Evolutionary conservation across 192 early-diverging fungal species (phyloP).

Genomic region (Backusella parvicylindrica): DNA sequence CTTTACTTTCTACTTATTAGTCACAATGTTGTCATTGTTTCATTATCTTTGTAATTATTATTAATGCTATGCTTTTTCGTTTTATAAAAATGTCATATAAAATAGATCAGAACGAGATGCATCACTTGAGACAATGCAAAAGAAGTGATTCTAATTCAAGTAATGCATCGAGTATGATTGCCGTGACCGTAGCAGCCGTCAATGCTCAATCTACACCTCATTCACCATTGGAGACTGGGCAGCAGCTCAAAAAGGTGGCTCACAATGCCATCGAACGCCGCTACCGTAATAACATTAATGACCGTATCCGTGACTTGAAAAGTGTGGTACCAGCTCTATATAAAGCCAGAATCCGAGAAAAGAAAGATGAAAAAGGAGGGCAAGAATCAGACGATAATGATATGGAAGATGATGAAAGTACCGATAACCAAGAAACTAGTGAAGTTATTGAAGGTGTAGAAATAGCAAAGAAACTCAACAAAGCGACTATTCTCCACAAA

Average conservation of each 20-base stretch:
- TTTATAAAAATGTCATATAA: background rate
- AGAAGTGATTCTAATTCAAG: background rate
- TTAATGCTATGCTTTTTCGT: background rate
- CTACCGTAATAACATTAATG: constrained; percentile 96
- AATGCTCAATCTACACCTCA: background rate
- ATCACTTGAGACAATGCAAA: background rate
- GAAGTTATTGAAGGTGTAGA: constrained; percentile 76
- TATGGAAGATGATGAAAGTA: constrained; percentile 35
- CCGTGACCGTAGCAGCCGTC: background rate
- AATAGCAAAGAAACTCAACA: constrained; percentile 87
- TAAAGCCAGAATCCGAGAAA: constrained; percentile 40
- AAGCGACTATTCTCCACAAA: constrained; percentile 88
- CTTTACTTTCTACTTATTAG: background rate
- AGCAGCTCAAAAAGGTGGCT: constrained; percentile 78
- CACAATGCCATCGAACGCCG: constrained; percentile 93
- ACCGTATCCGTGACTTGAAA: constrained; percentile 84
- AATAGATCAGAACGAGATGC: background rate
- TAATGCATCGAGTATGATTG: background rate
- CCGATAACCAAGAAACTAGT: constrained; percentile 24
- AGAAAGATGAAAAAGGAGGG: constrained; percentile 44
- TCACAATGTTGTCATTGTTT: background rate
- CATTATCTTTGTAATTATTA: background rate
- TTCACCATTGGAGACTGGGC: background rate
- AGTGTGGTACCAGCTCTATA: constrained; percentile 80
- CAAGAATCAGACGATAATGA: constrained; percentile 36